Evolutionary conservation across 2,329 filamentous ascomycete species (phyloP).

Genomic region (Cadophora gregata): DNA sequence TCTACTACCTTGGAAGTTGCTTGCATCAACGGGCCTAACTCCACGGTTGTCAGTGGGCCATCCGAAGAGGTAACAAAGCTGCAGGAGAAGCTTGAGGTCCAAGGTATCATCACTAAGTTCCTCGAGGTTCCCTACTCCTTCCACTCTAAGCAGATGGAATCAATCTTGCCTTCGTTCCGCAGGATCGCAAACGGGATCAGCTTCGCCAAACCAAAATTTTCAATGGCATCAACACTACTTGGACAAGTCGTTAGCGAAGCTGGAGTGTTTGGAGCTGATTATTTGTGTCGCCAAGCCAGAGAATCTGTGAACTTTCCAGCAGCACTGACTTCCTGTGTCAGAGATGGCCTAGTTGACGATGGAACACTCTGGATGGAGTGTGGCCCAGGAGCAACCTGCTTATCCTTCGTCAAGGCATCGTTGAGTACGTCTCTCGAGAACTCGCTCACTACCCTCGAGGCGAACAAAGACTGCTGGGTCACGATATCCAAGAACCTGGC

Average conservation of each 20-base stretch:
- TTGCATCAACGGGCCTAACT: conserved; percentile 77
- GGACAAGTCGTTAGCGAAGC: conserved; percentile 63
- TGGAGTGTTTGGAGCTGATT: conserved; percentile 62
- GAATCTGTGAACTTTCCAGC: conserved; percentile 73
- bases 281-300: conserved; percentile 69
- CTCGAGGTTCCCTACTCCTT: conserved; percentile 71
- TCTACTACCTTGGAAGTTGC: conserved; percentile 42
- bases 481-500: conserved; percentile 64
- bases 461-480: conserved; percentile 67
- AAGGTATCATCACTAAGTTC: conserved; percentile 63
- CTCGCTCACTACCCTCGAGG: conserved; percentile 63
- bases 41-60: conserved; percentile 73
- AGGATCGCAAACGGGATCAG: conserved; percentile 55
- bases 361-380: conserved; percentile 72
- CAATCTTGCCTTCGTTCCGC: conserved; percentile 66
- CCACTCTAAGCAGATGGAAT: conserved; percentile 69
- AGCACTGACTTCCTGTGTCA: conserved; percentile 60
- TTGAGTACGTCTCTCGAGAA: conserved; percentile 48
- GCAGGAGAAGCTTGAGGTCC: conserved; percentile 48
- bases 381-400: conserved; percentile 74
- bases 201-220: conserved; percentile 60
- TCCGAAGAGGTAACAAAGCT: conserved; percentile 59
- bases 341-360: conserved; percentile 9
- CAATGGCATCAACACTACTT: conserved; percentile 71
- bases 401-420: conserved; percentile 68